Percentiles rank a stretch among this genome's conserved stretches.
phyloP scores from a whole-genome alignment of 768 basidiomycete genomes.

The Pleurotus eryngii region DNA sequence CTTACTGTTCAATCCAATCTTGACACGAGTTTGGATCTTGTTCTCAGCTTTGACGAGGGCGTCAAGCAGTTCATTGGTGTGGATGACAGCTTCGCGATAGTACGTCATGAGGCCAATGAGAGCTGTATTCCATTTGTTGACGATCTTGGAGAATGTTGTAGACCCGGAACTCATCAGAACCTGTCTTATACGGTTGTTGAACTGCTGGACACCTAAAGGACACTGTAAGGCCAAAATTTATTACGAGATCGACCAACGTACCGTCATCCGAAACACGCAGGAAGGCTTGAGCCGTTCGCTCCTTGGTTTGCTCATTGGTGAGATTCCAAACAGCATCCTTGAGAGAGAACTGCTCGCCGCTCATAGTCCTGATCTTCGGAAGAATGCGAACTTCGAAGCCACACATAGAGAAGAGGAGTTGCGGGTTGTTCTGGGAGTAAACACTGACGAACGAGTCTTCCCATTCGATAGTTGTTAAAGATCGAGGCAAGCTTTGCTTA shows the following conservation, averaged over 20 bases:
- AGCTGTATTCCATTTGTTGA: slow-evolving; percentile 97
- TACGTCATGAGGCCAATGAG: slow-evolving; percentile 97
- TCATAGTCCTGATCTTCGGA: slow-evolving; percentile 92
- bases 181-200: slow-evolving; percentile 96
- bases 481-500: slow-evolving; percentile 93
- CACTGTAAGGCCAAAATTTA: slow-evolving; percentile 8
- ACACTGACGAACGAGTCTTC: slow-evolving; percentile 97
- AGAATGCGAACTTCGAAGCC: slow-evolving; percentile 99
- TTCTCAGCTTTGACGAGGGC: slow-evolving; percentile 98
- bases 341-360: slow-evolving; percentile 95
- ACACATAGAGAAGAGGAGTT: slow-evolving; percentile 96
- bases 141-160: slow-evolving; percentile 98
- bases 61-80: slow-evolving; percentile 95
- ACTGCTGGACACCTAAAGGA: slow-evolving; percentile 77
- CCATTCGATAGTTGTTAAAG: slow-evolving; percentile 98
- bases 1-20: slow-evolving; percentile 98
- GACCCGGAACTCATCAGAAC: slow-evolving; percentile 99
- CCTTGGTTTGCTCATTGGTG: slow-evolving; percentile 96
- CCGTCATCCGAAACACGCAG: slow-evolving; percentile 96
- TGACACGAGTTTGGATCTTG: slow-evolving; percentile 99
- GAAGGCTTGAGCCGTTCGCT: slow-evolving; percentile 97
- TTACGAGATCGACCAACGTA: slow-evolving; percentile 16
- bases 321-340: slow-evolving; percentile 97
- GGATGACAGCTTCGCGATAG: slow-evolving; percentile 96
- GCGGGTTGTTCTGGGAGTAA: slow-evolving; percentile 96